Evolutionary conservation across 140 eudicot species (phyloP).

Genomic region (Cichorium intybus): DNA sequence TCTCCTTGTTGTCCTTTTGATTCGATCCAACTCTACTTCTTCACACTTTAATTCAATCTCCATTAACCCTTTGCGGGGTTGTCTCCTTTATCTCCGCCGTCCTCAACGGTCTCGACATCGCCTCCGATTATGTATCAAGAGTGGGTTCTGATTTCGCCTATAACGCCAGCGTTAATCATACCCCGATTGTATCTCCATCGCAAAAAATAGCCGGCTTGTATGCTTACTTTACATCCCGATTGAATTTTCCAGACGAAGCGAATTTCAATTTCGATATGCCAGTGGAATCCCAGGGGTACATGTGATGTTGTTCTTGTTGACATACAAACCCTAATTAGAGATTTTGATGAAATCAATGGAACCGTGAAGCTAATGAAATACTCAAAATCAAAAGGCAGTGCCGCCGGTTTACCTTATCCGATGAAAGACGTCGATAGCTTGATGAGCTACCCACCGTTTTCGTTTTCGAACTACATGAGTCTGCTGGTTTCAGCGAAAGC

Average conservation of each 20-base stretch:
- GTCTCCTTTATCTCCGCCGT: slow-evolving; percentile 78
- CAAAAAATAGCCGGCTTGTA: slow-evolving; percentile 61
- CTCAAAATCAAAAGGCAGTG: slow-evolving; percentile 46
- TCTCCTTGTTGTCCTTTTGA: slow-evolving; percentile 2
- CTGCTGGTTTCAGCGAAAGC: slow-evolving; percentile 89
- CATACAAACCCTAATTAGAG: slow-evolving; percentile 68
- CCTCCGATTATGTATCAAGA: slow-evolving; percentile 51
- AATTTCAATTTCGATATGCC: slow-evolving; percentile 70
- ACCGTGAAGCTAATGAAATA: slow-evolving; percentile 52
- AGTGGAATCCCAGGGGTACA: slow-evolving; percentile 73
- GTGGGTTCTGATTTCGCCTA: slow-evolving; percentile 72
- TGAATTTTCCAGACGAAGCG: slow-evolving; percentile 46
- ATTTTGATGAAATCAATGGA: slow-evolving; percentile 63
- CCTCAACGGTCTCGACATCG: slow-evolving; percentile 44
- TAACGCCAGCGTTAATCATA: slow-evolving; percentile 27
- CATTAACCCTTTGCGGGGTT: slow-evolving; percentile 77
- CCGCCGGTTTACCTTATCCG: slow-evolving; percentile 42
- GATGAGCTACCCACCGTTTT: slow-evolving; percentile 91
- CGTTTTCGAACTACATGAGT: slow-evolving; percentile 82
- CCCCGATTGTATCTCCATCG: slow-evolving; percentile 35
- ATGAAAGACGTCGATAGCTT: slow-evolving; percentile 87
- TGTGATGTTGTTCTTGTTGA: slow-evolving; percentile 83
- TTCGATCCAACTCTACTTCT: slow-evolving; percentile 9
- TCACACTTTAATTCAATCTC: background rate
- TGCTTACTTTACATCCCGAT: slow-evolving; percentile 61